Conservation (phyloP, 768 basidiomycete genomes). For the Collybia nuda region DNA sequence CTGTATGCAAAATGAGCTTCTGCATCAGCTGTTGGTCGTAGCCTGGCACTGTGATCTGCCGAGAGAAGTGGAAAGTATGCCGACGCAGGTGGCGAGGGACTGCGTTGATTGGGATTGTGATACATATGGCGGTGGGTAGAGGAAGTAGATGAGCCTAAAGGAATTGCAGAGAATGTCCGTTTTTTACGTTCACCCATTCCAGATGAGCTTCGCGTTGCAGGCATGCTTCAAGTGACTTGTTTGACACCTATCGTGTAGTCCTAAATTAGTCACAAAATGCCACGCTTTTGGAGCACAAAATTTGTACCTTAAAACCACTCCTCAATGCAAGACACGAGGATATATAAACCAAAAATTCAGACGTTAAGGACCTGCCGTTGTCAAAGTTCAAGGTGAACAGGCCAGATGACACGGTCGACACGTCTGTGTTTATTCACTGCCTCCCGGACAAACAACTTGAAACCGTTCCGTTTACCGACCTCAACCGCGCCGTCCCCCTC, state of each 20-base stretch:
- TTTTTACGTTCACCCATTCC: conserved; percentile 46
- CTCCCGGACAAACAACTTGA: conserved; percentile 8
- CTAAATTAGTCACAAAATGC: no score
- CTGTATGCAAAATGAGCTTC: conserved; percentile 80
- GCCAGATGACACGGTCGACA: conserved; percentile 6
- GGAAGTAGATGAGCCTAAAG: conserved; percentile 35
- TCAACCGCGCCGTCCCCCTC: not conserved
- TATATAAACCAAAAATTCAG: not conserved
- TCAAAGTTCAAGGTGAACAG: not conserved
- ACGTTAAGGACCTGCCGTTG: conserved; percentile 6
- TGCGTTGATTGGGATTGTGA: conserved; percentile 22
- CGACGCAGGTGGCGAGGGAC: conserved; percentile 75
- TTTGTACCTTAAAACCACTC: no score
- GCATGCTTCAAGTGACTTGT: conserved; percentile 6
- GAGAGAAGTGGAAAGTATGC: conserved; percentile 71
- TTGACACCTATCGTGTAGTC: no score
- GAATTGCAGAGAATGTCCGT: conserved; percentile 31
- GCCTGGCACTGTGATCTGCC: conserved; percentile 43
- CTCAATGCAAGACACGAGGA: no score
- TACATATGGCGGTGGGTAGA: conserved; percentile 28
- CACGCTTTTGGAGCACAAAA: no score
- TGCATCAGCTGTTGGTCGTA: conserved; percentile 64
- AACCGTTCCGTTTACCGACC: not conserved
- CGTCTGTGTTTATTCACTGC: conserved; percentile 14
- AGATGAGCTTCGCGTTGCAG: conserved; percentile 27